These are phyloP conservation scores for Alternaria novae-zelandiae DNA, from an alignment of 2,329 filamentous ascomycete genomes.

Conservation along the genomic window DNA sequence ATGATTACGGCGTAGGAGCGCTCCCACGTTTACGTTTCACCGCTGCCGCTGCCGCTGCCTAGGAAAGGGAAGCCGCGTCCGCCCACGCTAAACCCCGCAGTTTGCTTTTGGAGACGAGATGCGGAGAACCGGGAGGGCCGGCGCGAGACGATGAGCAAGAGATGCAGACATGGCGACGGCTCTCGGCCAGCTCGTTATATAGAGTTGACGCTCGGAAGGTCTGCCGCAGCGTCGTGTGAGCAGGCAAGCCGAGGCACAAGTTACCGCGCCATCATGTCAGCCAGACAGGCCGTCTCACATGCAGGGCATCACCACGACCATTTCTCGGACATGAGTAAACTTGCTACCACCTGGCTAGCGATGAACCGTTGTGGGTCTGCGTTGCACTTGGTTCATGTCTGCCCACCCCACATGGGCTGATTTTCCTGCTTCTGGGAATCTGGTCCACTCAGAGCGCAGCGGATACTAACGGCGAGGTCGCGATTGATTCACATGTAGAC, in stretches of 20 bases:
- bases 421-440: constrained; percentile 26
- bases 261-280: constrained; percentile 26
- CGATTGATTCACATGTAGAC: constrained; percentile 15
- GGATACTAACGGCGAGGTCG: constrained; percentile 11
- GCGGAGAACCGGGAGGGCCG: constrained; percentile 21
- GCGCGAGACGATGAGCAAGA: constrained; percentile 7
- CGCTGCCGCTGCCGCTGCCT: constrained; percentile 14
- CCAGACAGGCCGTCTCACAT: constrained; percentile 29
- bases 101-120: constrained; percentile 18
- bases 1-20: constrained; percentile 26
- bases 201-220: constrained; percentile 11
- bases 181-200: constrained; percentile 20
- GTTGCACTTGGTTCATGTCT: constrained; percentile 8
- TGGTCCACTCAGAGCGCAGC: constrained; percentile 15
- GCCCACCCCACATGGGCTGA: constrained; percentile 17
- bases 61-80: constrained; percentile 18
- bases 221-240: constrained; percentile 16
- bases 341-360: no score
- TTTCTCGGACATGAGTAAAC: no score
- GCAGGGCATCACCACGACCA: constrained; percentile 12
- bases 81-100: constrained; percentile 37
- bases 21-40: constrained; percentile 36
- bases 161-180: constrained; percentile 10
- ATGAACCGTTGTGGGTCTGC: constrained; percentile 23
- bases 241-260: constrained; percentile 38